Percentiles rank a stretch among this genome's conserved stretches.
These are phyloP conservation scores for Chaetomium sp. DNA, from an alignment of 2,329 filamentous ascomycete genomes.

Conservation along the genomic window DNA sequence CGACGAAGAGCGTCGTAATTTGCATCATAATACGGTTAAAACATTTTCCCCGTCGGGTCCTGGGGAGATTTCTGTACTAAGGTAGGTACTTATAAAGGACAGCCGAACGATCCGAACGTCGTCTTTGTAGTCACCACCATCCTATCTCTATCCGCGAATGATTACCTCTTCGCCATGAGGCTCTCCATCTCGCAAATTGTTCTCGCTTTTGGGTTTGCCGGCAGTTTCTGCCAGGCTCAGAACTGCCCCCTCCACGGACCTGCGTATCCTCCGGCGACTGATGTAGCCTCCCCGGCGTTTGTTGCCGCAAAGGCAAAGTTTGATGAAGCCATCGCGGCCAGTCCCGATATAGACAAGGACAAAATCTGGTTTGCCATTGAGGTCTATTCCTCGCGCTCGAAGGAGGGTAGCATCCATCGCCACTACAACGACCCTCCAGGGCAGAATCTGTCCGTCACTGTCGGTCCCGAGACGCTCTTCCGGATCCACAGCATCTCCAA, in stretches of 20 bases:
- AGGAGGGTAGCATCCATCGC: neutral
- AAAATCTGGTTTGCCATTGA: neutral
- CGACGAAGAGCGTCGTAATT: neutral
- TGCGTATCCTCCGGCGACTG: neutral
- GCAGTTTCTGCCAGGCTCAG: neutral
- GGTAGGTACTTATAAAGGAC: neutral
- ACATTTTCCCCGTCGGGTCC: neutral
- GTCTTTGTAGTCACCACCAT: neutral
- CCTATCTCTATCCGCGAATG: too few relatives aligned
- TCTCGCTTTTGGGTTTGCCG: neutral
- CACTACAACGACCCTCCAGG: neutral
- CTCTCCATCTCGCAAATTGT: neutral
- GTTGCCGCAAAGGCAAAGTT: neutral
- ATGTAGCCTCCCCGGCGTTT: neutral
- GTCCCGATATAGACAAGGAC: neutral
- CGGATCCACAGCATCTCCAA: conserved; percentile 49
- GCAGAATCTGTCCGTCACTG: conserved; percentile 12
- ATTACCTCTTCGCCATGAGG: neutral
- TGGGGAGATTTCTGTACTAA: neutral
- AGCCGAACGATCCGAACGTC: neutral
- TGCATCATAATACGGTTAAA: neutral
- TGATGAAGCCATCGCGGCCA: neutral
- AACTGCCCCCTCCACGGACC: conserved; percentile 4
- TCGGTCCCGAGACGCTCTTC: conserved; percentile 43
- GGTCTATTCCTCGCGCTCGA: neutral